phyloP scores from a whole-genome alignment of 805 yeast species.

The Zygosaccharomyces pseudorouxii region DNA sequence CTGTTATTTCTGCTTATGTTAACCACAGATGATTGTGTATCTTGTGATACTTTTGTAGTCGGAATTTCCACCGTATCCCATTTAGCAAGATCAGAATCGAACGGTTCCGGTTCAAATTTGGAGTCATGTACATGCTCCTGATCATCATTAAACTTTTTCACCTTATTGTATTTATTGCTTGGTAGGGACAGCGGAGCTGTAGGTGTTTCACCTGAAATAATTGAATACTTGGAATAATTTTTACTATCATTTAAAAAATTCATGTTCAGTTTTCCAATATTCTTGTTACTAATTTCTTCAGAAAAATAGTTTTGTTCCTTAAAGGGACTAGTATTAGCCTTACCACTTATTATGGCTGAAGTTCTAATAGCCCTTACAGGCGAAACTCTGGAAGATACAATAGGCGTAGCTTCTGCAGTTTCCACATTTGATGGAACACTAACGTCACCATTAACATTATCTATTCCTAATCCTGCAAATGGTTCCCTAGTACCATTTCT shows the following conservation, averaged over 20 bases:
- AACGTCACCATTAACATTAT: constrained; percentile 1
- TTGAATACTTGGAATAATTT: not conserved
- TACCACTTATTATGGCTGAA: constrained; percentile 17
- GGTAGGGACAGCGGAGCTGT: not conserved
- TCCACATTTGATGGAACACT: constrained; percentile 7
- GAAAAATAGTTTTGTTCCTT: not conserved
- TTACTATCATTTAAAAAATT: not conserved
- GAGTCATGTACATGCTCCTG: not conserved
- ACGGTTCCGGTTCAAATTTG: not conserved
- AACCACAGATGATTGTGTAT: constrained; percentile 1
- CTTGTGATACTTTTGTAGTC: not conserved
- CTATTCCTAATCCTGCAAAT: constrained; percentile 12
- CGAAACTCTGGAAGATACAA: constrained; percentile 10
- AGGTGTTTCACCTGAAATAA: constrained; percentile 3
- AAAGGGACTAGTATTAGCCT: constrained; percentile 1
- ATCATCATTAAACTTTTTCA: not conserved
- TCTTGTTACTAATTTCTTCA: not conserved
- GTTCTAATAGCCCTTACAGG: constrained; percentile 23
- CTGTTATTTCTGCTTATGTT: constrained; percentile 1
- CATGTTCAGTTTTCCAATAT: not conserved
- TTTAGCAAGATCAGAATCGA: not conserved
- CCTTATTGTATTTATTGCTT: not conserved
- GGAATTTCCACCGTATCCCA: not conserved
- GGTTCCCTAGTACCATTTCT: constrained; percentile 4
- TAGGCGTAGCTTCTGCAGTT: constrained; percentile 6